Base-by-base conservation (phyloP, 805 yeast species). In the Saccharomycopsis vini region DNA sequence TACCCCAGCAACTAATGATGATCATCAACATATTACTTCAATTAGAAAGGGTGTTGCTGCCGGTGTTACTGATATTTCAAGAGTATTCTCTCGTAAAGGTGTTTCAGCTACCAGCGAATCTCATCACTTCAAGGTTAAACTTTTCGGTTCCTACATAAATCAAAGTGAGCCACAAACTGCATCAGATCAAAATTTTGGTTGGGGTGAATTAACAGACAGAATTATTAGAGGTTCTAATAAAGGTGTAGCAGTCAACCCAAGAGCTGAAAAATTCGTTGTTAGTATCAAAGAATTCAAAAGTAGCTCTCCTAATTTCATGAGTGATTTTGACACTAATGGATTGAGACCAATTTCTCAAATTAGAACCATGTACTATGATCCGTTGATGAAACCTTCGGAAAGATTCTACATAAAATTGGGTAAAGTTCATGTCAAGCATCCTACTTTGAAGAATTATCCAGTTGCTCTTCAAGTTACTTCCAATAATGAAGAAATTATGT, bases 191-290 rank as follows among this genome's bases (percentile, higher is more conserved):
- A 80, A 78, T 56, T 72, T 75, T 47, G 96, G 96, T 40, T 87
- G 95, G 95, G 96, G 95, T 63, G 89, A 81, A 50, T 63, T 84
- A 40, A 73, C 82, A 19, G 87, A 85, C 54, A 68, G 94, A 54
- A 82, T 87, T 48, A 79, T 87, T 50, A 59, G 74, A 13, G 92
- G 94, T 21, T 75, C 89, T 1, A 74, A 70, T 45, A 73, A 73
- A 43, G 95, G 95, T 50, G 75, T 85, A 43, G 90, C 89, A 3
- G 72, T 83, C 23, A 83, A 85, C 49, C 88, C 90, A 22, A 71
- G 94, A 59, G 87, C 92, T 3, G 89, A 81, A 53, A 71, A 69
- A 46, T 65, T 87, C 51, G 70, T 75, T 28, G 72, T 84, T 7
- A 71, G 89, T 1, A 74, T 86, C 37, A 85, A 84, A 59, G 95